These are phyloP conservation scores for Aspergillus persii DNA, from an alignment of 2,329 filamentous ascomycete genomes.

Conservation along the genomic window DNA sequence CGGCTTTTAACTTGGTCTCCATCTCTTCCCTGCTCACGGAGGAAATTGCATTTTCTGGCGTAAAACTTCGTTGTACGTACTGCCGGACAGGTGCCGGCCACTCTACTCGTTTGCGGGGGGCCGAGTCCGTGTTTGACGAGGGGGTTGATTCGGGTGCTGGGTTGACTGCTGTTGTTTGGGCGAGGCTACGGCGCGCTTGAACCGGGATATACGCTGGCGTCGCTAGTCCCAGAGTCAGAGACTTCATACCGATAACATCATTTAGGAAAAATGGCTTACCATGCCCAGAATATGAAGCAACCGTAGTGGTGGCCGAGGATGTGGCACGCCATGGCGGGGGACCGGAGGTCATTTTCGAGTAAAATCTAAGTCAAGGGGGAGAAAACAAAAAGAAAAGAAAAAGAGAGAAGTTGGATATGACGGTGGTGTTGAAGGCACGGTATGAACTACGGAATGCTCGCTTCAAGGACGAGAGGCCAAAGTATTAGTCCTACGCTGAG, in stretches of 20 bases:
- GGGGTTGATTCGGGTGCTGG: slow-evolving; percentile 20
- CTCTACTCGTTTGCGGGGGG: slow-evolving; percentile 57
- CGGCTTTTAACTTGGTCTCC: slow-evolving; percentile 78
- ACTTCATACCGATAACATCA: neutral
- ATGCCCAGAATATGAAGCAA: slow-evolving; percentile 28
- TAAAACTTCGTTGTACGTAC: slow-evolving; percentile 89
- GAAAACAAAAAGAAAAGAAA: slow-evolving; percentile 14
- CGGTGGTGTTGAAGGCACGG: slow-evolving; percentile 6
- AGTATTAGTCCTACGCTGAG: slow-evolving; percentile 15
- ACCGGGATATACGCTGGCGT: slow-evolving; percentile 61
- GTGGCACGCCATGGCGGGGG: slow-evolving; percentile 40
- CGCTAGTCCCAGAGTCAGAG: slow-evolving; percentile 26
- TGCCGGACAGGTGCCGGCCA: slow-evolving; percentile 80
- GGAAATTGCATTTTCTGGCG: slow-evolving; percentile 65
- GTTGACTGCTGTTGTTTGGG: slow-evolving; percentile 34
- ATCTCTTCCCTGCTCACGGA: slow-evolving; percentile 67
- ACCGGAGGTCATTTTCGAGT: slow-evolving; percentile 37
- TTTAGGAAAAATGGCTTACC: slow-evolving; percentile 26
- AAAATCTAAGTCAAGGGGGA: slow-evolving; percentile 15
- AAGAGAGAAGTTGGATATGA: slow-evolving; percentile 11
- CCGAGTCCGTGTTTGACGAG: slow-evolving; percentile 37
- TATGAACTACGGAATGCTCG: slow-evolving; percentile 18
- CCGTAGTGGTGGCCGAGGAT: slow-evolving; percentile 28
- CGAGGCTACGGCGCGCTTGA: slow-evolving; percentile 61
- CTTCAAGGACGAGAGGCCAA: slow-evolving; percentile 10